Percentiles rank a stretch among this genome's conserved stretches.
Evolutionary conservation across 169 alveolate genomes (phyloP).

Genomic region (Plasmodium malariae): DNA sequence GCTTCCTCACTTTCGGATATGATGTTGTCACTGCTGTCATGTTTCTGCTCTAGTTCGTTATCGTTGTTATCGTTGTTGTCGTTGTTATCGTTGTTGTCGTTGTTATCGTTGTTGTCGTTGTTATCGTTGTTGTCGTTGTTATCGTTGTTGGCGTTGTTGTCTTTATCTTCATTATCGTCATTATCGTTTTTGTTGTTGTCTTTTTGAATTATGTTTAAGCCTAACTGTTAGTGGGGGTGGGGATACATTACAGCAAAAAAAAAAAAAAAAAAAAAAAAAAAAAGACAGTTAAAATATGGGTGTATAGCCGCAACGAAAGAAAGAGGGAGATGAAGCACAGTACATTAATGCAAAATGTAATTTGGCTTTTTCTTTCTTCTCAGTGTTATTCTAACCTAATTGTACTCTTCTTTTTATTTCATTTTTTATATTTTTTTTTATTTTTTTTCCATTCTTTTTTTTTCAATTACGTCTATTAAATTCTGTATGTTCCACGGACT

Average conservation of each 20-base stretch:
- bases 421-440: not conserved
- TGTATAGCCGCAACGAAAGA: no score
- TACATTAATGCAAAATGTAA: not conserved
- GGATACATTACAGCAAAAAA: no score
- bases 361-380: not conserved
- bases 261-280: not conserved
- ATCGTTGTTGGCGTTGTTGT: not conserved
- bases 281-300: no score
- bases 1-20: conserved; percentile 63
- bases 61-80: not conserved
- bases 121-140: not conserved
- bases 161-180: not conserved
- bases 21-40: conserved; percentile 53
- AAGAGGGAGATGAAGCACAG: not conserved
- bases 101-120: not conserved
- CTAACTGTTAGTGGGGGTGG: conserved; percentile 3
- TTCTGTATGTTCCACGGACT: conserved; percentile 62
- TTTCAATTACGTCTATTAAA: conserved; percentile 69
- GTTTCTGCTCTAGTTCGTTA: conserved; percentile 44
- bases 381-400: no score
- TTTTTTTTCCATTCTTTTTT: conserved; percentile 9
- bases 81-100: not conserved
- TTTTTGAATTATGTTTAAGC: conserved; percentile 29
- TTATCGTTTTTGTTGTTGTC: not conserved
- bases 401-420: no score